These are phyloP conservation scores for Aspergillus ibericus DNA, from an alignment of 2,329 filamentous ascomycete species.

Conservation along the genomic window DNA sequence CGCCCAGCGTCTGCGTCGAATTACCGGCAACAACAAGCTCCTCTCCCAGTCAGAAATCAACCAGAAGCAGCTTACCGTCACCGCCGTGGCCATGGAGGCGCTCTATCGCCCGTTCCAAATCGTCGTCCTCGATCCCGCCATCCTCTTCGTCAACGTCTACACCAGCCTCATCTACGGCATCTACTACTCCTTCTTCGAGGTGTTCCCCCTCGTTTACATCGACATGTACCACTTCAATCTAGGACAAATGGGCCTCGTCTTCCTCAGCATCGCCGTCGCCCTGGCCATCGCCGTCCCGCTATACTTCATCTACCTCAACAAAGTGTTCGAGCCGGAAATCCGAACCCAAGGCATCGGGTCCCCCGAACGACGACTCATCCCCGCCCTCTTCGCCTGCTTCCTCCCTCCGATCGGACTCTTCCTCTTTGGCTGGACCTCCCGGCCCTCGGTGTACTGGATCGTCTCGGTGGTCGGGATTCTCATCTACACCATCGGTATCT, in stretches of 20 bases:
- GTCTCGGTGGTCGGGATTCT: constrained; percentile 38
- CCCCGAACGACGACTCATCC: constrained; percentile 54
- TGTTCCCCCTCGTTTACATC: constrained; percentile 65
- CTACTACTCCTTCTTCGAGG: constrained; percentile 61
- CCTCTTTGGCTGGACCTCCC: constrained; percentile 41
- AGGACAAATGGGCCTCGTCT: constrained; percentile 59
- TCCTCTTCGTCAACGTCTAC: constrained; percentile 63
- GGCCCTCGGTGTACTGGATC: constrained; percentile 29
- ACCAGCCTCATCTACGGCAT: constrained; percentile 57
- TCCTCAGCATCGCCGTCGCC: constrained; percentile 54
- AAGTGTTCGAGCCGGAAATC: constrained; percentile 52
- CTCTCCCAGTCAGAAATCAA: constrained; percentile 62
- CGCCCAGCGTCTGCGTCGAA: constrained; percentile 59
- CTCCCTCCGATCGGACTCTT: constrained; percentile 60
- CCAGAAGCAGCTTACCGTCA: constrained; percentile 34
- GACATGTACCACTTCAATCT: constrained; percentile 60
- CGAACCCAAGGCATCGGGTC: constrained; percentile 48
- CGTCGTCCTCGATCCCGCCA: constrained; percentile 61
- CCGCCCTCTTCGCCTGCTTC: constrained; percentile 54
- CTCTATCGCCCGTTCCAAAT: constrained; percentile 63
- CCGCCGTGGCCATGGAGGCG: constrained; percentile 40
- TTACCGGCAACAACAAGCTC: constrained; percentile 55
- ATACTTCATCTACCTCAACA: constrained; percentile 55
- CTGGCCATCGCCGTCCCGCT: constrained; percentile 49
- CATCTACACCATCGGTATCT: constrained; percentile 36